A percentile compares a stretch with the other conserved stretches of the same genome.
phyloP scores from a whole-genome alignment of 345 rosid genomes.

The Moricandia arvensis region DNA sequence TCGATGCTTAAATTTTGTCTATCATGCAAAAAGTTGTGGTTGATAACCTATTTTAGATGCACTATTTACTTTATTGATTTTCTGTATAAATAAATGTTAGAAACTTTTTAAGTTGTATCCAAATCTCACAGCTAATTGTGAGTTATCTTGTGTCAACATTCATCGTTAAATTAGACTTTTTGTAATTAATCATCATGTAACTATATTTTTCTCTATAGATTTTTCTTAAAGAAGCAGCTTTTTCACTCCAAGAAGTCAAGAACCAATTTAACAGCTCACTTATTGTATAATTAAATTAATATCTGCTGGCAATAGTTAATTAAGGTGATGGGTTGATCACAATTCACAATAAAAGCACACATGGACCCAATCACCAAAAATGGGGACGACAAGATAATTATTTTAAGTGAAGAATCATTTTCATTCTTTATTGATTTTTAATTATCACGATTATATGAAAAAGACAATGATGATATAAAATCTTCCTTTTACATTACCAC shows the following conservation, averaged over 20 bases:
- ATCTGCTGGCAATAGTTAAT: neutral
- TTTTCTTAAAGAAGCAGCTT: neutral
- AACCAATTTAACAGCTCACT: neutral
- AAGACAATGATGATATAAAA: neutral
- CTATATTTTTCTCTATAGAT: neutral
- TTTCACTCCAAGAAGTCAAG: neutral
- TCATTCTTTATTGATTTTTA: constrained; percentile 13
- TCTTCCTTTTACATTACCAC: neutral
- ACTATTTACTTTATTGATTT: neutral
- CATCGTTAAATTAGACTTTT: neutral
- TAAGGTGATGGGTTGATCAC: neutral
- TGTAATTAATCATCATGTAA: neutral
- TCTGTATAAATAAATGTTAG: neutral
- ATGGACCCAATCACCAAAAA: neutral
- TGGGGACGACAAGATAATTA: constrained; percentile 17
- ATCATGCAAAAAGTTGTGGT: constrained; percentile 8
- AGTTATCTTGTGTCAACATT: neutral
- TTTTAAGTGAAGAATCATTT: constrained; percentile 13
- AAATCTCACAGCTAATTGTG: neutral
- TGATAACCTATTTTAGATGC: neutral
- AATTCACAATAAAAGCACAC: constrained; percentile 5
- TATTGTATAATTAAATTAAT: neutral
- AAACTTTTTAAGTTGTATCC: neutral
- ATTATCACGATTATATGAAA: constrained; percentile 1
- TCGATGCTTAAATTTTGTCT: neutral